Conservation (phyloP, 2,329 filamentous ascomycete species). For the Hymenoscyphus linearis region DNA sequence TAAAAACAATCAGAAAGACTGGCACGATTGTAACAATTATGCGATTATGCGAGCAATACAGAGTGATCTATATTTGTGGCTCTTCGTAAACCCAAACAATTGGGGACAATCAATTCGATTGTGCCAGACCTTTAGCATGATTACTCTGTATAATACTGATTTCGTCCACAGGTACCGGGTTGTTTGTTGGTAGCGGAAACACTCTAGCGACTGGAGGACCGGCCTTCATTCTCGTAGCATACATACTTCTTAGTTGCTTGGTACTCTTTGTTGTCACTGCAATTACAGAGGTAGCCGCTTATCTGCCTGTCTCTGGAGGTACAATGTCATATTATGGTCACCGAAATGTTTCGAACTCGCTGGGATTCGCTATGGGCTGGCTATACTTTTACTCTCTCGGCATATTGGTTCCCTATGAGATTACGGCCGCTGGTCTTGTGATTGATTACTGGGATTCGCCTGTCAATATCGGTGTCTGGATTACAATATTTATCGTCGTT, state of each 20-base stretch:
- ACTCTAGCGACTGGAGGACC: conserved; percentile 41
- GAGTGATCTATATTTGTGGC: too few species aligned
- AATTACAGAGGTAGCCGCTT: conserved; percentile 54
- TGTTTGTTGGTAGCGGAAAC: conserved; percentile 41
- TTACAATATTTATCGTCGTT: conserved; percentile 36
- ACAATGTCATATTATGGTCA: conserved; percentile 45
- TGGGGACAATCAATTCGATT: too few species aligned
- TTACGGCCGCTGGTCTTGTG: conserved; percentile 38
- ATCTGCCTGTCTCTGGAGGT: conserved; percentile 48
- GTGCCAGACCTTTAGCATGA: too few species aligned
- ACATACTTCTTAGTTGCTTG: conserved; percentile 40
- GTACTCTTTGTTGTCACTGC: conserved; percentile 44
- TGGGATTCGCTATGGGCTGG: conserved; percentile 43
- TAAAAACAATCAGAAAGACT: too few species aligned
- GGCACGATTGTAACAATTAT: too few species aligned
- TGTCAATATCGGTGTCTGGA: conserved; percentile 39
- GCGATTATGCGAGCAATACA: too few species aligned
- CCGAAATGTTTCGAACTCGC: conserved; percentile 39
- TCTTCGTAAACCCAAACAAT: too few species aligned
- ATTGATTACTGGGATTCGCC: conserved; percentile 40
- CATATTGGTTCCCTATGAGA: conserved; percentile 36
- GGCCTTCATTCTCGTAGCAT: conserved; percentile 40
- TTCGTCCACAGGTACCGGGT: conserved; percentile 20
- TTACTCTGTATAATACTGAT: background rate
- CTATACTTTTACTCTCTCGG: conserved; percentile 34